Conservation (phyloP, 2,329 filamentous ascomycete species). For the Neospermospora avenae region DNA sequence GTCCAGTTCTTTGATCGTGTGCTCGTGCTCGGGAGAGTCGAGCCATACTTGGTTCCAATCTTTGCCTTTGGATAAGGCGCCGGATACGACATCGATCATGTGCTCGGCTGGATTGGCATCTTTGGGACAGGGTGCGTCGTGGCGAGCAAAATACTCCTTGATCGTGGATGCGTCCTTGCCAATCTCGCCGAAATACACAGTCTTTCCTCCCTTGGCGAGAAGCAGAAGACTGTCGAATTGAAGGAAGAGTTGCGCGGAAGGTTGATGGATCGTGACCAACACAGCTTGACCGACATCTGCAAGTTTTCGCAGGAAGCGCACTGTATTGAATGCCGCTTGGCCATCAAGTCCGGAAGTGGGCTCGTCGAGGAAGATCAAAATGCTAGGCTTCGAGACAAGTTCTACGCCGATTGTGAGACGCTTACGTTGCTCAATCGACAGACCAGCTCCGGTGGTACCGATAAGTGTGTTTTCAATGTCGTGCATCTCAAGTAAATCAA, state of each 20-base stretch:
- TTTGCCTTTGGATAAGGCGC: conserved; percentile 47
- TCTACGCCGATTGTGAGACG: conserved; percentile 61
- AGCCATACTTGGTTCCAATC: conserved; percentile 70
- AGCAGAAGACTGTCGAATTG: conserved; percentile 61
- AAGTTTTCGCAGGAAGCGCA: conserved; percentile 59
- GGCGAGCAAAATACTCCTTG: conserved; percentile 57
- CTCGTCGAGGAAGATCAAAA: conserved; percentile 61
- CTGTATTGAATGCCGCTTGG: conserved; percentile 62
- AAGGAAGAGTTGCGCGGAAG: conserved; percentile 50
- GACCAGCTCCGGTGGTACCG: conserved; percentile 57
- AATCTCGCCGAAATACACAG: conserved; percentile 67
- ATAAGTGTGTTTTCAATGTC: conserved; percentile 65
- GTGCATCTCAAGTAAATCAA: conserved; percentile 58
- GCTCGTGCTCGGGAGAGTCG: conserved; percentile 53
- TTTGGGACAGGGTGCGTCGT: conserved; percentile 44
- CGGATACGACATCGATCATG: conserved; percentile 44
- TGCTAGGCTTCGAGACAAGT: conserved; percentile 52
- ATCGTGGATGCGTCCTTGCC: conserved; percentile 56
- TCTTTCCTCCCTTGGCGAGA: conserved; percentile 61
- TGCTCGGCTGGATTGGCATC: conserved; percentile 44
- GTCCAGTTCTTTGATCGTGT: conserved; percentile 56
- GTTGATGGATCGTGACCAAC: conserved; percentile 55
- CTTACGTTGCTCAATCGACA: conserved; percentile 61
- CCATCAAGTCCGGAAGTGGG: conserved; percentile 61
- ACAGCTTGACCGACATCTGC: conserved; percentile 52